These are phyloP conservation scores for Termitomyces sp. DNA, from an alignment of 768 basidiomycete genomes.

Conservation along the genomic window DNA sequence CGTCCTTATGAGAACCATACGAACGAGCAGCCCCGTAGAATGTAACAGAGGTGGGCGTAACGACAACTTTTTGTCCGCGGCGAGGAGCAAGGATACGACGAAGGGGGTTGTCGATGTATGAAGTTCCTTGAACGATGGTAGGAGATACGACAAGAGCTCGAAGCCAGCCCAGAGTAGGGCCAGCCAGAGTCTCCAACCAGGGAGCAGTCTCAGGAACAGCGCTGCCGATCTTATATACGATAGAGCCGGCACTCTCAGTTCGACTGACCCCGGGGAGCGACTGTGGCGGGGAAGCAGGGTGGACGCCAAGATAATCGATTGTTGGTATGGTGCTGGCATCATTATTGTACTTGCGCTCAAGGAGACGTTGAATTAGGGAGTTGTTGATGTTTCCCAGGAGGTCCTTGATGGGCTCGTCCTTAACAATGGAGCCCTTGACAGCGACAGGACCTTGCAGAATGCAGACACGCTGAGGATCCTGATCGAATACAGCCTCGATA, in stretches of 20 bases:
- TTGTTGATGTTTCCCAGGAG: conserved; percentile 86
- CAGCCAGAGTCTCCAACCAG: conserved; percentile 87
- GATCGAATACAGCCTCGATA: conserved; percentile 97
- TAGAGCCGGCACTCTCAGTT: conserved; percentile 37
- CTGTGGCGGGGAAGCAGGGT: conserved; percentile 31
- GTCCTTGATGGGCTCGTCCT: conserved; percentile 93
- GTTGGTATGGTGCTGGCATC: conserved; percentile 74
- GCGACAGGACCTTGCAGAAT: conserved; percentile 98
- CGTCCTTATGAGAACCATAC: conserved; percentile 62
- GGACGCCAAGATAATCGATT: conserved; percentile 74
- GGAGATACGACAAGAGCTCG: conserved; percentile 78
- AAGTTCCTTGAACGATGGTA: conserved; percentile 82
- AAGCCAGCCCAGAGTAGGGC: conserved; percentile 81
- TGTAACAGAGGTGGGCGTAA: conserved; percentile 58
- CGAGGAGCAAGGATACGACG: conserved; percentile 85
- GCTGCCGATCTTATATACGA: conserved; percentile 49
- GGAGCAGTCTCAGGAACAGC: conserved; percentile 54
- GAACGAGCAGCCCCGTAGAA: conserved; percentile 81
- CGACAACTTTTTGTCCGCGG: conserved; percentile 69
- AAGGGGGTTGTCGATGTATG: conserved; percentile 87
- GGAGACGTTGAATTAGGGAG: conserved; percentile 71
- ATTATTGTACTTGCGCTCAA: conserved; percentile 73
- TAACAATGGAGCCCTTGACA: conserved; percentile 78
- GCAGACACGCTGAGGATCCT: conserved; percentile 97
- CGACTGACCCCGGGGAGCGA: conserved; percentile 38